phyloP scores from a whole-genome alignment of 805 yeast species.

The Yarrowia deformans region DNA sequence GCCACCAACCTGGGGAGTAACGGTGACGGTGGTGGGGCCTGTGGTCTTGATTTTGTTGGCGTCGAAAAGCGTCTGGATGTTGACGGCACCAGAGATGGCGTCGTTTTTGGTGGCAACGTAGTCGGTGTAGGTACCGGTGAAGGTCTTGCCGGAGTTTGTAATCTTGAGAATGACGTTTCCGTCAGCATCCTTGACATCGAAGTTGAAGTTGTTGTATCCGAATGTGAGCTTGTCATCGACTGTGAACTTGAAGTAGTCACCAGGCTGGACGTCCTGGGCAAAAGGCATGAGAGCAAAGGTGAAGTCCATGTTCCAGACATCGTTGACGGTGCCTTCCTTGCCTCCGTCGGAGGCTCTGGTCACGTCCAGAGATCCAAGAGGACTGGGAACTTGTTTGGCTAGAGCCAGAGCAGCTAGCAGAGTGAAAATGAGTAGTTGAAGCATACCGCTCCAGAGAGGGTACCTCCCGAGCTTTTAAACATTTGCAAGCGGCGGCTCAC shows the following conservation, averaged over 20 bases:
- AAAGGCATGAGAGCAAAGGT: constrained; percentile 14
- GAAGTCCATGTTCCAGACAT: constrained; percentile 26
- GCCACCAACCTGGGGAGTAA: neutral
- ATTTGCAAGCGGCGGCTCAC: neutral
- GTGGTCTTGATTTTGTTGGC: constrained; percentile 7
- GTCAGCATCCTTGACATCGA: constrained; percentile 17
- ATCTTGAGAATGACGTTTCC: constrained; percentile 14
- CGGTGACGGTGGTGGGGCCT: constrained; percentile 13
- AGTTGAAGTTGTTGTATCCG: neutral
- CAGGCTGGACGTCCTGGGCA: constrained; percentile 15
- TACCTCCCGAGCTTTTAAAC: neutral
- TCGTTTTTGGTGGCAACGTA: constrained; percentile 25
- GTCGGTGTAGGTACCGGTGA: constrained; percentile 21
- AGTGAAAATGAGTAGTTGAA: constrained; percentile 12
- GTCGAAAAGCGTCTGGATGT: constrained; percentile 18
- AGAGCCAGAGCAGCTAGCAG: constrained; percentile 23
- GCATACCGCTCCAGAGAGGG: constrained; percentile 12
- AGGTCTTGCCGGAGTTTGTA: constrained; percentile 5
- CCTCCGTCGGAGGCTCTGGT: neutral
- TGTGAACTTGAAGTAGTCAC: constrained; percentile 21
- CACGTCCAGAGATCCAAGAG: neutral
- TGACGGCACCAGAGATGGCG: neutral
- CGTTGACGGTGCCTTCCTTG: neutral
- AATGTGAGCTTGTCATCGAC: constrained; percentile 10
- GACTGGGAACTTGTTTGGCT: constrained; percentile 23